Conservation (phyloP, 2,329 filamentous ascomycete genomes). For the Dactylellina drechsleri region DNA sequence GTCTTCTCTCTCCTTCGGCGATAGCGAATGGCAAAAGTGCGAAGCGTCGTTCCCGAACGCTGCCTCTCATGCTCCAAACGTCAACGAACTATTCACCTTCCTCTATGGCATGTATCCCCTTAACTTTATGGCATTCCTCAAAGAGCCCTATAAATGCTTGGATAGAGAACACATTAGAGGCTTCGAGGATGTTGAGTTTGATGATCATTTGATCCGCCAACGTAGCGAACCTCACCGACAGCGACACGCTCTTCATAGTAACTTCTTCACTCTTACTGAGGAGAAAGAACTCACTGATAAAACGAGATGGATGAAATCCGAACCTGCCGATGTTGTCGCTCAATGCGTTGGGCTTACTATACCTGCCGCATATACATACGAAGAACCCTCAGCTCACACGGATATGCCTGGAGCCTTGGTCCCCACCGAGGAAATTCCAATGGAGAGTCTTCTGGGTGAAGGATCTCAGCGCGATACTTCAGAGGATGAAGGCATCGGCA, state of each 20-base stretch:
- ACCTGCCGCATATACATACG: conserved; percentile 58
- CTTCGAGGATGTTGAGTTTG: conserved; percentile 78
- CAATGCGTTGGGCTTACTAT: conserved; percentile 77
- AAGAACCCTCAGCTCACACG: conserved; percentile 58
- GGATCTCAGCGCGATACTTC: conserved; percentile 53
- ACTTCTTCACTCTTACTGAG: conserved; percentile 81
- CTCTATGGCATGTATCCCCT: conserved; percentile 85
- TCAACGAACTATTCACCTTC: conserved; percentile 81
- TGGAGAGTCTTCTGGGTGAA: conserved; percentile 59
- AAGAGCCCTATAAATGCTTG: conserved; percentile 81
- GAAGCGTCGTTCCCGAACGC: conserved; percentile 72
- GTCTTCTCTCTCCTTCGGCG: conserved; percentile 51
- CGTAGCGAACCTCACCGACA: conserved; percentile 79
- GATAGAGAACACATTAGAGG: conserved; percentile 76
- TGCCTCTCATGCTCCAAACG: conserved; percentile 72
- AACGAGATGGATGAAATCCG: conserved; percentile 80
- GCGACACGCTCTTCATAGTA: conserved; percentile 80
- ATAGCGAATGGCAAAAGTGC: conserved; percentile 71
- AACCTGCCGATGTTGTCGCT: conserved; percentile 80
- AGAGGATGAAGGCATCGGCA: conserved; percentile 54
- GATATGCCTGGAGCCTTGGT: conserved; percentile 62
- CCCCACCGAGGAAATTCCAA: conserved; percentile 60
- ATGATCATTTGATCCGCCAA: conserved; percentile 79
- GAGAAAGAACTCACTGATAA: conserved; percentile 82
- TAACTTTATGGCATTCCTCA: conserved; percentile 86